Percentiles rank a stretch among this genome's conserved stretches.
Evolutionary conservation across 2,329 filamentous ascomycete genomes (phyloP).

Genomic region (Magnaporthiopsis incrustans): DNA sequence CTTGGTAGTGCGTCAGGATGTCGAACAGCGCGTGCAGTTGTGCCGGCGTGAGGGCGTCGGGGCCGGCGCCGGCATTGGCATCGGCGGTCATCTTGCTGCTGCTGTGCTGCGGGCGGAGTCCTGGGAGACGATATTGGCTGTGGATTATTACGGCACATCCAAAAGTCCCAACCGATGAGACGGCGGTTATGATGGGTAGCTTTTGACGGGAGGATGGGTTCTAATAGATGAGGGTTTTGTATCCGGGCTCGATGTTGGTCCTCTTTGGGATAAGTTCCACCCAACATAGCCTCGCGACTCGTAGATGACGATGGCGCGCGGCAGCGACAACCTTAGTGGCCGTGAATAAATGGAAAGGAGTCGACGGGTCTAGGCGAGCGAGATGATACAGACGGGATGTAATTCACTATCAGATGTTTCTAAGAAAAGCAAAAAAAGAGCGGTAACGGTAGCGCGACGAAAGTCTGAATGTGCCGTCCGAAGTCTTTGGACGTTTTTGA

Average conservation of each 20-base stretch:
- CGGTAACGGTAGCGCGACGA: background rate
- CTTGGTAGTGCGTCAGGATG: constrained; percentile 51
- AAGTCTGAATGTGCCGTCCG: background rate
- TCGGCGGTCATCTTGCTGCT: background rate
- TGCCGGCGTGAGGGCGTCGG: constrained; percentile 15
- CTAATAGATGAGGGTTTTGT: background rate
- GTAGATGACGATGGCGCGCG: background rate
- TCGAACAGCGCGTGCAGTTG: constrained; percentile 49
- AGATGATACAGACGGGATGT: background rate
- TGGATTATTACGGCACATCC: background rate
- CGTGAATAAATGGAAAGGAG: background rate
- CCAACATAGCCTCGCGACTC: background rate
- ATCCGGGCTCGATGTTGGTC: background rate
- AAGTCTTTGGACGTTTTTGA: background rate
- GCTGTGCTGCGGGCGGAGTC: background rate
- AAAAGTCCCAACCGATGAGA: background rate
- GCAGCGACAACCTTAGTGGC: background rate
- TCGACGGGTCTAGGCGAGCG: background rate
- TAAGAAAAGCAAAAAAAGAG: background rate
- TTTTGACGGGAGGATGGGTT: background rate
- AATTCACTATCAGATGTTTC: background rate
- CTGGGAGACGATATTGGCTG: background rate
- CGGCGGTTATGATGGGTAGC: background rate
- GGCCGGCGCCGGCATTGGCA: too few relatives aligned
- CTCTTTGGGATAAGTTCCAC: background rate